Conservation (phyloP, 2,329 filamentous ascomycete species). For the Rhexocercosporidium sp. region DNA sequence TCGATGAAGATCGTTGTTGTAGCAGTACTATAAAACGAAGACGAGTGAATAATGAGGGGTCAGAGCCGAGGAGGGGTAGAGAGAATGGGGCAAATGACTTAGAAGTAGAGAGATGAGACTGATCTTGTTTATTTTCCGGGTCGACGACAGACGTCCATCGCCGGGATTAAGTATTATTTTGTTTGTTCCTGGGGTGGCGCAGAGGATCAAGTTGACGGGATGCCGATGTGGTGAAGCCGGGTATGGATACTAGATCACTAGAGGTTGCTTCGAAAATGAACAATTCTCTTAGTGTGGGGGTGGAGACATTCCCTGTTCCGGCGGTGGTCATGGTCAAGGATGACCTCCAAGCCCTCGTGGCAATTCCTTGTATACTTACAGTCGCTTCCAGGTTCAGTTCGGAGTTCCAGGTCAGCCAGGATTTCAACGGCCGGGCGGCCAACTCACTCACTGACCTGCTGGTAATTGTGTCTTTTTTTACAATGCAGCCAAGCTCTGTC, state of each 20-base stretch:
- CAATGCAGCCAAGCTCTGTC: slow-evolving; percentile 15
- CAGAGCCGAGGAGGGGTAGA: not conserved
- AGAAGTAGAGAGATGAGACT: not conserved
- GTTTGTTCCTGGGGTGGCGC: slow-evolving; percentile 34
- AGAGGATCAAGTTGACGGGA: slow-evolving; percentile 12
- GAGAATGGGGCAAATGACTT: slow-evolving; percentile 12
- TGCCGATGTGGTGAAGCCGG: slow-evolving; percentile 12
- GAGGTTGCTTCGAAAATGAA: slow-evolving; percentile 7
- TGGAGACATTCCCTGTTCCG: slow-evolving; percentile 10
- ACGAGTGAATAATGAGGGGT: slow-evolving; percentile 4
- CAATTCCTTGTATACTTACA: slow-evolving; percentile 21
- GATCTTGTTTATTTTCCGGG: slow-evolving; percentile 11
- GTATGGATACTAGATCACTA: not conserved
- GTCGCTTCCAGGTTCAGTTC: slow-evolving; percentile 16
- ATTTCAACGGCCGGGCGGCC: slow-evolving; percentile 27
- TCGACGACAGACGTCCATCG: slow-evolving; percentile 8
- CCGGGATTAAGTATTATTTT: slow-evolving; percentile 31
- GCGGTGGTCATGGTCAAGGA: slow-evolving; percentile 19
- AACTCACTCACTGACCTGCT: slow-evolving; percentile 12
- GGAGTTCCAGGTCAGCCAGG: slow-evolving; percentile 4
- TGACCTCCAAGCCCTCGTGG: slow-evolving; percentile 32
- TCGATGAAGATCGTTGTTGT: slow-evolving; percentile 11
- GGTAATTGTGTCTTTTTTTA: not conserved
- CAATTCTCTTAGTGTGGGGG: slow-evolving; percentile 31
- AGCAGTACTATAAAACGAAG: slow-evolving; percentile 6